phyloP scores from a whole-genome alignment of 805 yeast genomes.

The Candida boidinii region DNA sequence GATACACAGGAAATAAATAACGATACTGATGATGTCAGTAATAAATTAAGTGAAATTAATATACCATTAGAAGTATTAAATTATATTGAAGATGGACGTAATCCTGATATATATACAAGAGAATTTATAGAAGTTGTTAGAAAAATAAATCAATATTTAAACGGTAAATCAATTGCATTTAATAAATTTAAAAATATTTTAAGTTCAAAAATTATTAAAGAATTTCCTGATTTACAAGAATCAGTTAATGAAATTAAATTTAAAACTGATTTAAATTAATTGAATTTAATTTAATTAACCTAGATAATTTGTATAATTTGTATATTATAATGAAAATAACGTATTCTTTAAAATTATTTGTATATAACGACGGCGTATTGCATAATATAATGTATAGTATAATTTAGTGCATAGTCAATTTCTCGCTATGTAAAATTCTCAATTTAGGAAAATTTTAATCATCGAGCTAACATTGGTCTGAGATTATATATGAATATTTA shows the following conservation, averaged over 20 bases:
- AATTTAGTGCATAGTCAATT: no score
- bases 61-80: conserved; percentile 81
- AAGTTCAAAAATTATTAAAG: conserved; percentile 60
- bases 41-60: conserved; percentile 31
- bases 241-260: conserved; percentile 48
- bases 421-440: no score
- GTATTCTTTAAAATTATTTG: no score
- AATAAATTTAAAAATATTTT: conserved; percentile 49
- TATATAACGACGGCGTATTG: no score
- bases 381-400: no score
- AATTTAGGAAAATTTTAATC: no score
- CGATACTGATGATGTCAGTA: conserved; percentile 21
- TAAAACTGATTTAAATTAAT: conserved; percentile 37
- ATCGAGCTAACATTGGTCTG: no score
- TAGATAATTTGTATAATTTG: no score
- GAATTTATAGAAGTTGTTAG: conserved; percentile 95
- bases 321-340: no score
- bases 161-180: conserved; percentile 71
- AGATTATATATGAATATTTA: no score
- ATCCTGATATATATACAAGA: conserved; percentile 94
- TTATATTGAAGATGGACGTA: conserved; percentile 92
- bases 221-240: conserved; percentile 66
- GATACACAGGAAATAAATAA: conserved; percentile 31
- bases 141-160: conserved; percentile 76
- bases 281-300: no score